phyloP scores from a whole-genome alignment of 2,329 filamentous ascomycete genomes.

The Pyricularia grisea region DNA sequence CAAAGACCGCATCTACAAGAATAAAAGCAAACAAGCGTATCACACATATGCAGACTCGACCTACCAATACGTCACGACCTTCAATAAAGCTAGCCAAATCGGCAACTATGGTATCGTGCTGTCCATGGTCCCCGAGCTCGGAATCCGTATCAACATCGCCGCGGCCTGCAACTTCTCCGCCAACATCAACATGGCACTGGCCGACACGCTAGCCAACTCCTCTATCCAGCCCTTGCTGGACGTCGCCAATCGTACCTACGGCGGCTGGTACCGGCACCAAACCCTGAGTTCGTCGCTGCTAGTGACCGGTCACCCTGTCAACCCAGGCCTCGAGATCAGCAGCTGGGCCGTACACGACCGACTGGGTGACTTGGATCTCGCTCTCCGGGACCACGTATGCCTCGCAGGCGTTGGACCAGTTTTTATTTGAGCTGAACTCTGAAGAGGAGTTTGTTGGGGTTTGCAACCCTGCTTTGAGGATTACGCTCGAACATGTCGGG shows the following conservation, averaged over 20 bases:
- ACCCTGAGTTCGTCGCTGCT: constrained; percentile 19
- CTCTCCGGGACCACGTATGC: constrained; percentile 16
- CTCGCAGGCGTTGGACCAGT: constrained; percentile 17
- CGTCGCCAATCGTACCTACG: constrained; percentile 18
- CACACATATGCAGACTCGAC: constrained; percentile 8
- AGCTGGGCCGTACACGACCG: constrained; percentile 17
- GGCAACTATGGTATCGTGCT: constrained; percentile 21
- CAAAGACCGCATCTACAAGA: too few relatives aligned
- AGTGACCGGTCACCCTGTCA: constrained; percentile 15
- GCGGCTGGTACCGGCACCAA: constrained; percentile 15
- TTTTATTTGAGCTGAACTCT: constrained; percentile 18
- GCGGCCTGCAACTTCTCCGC: constrained; percentile 18
- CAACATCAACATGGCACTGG: constrained; percentile 17
- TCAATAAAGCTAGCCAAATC: constrained; percentile 23
- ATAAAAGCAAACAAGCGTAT: too few relatives aligned
- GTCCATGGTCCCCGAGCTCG: constrained; percentile 23
- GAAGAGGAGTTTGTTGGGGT: constrained; percentile 14
- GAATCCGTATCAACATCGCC: constrained; percentile 22
- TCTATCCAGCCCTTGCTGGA: constrained; percentile 19
- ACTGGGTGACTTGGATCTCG: constrained; percentile 15
- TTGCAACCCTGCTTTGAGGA: constrained; percentile 17
- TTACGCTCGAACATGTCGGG: constrained; percentile 12
- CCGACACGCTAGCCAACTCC: constrained; percentile 19
- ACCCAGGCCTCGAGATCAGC: constrained; percentile 18
- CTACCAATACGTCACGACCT: constrained; percentile 19